Conservation (phyloP, 2,329 filamentous ascomycete genomes). For the Zymoseptoria brevis region DNA sequence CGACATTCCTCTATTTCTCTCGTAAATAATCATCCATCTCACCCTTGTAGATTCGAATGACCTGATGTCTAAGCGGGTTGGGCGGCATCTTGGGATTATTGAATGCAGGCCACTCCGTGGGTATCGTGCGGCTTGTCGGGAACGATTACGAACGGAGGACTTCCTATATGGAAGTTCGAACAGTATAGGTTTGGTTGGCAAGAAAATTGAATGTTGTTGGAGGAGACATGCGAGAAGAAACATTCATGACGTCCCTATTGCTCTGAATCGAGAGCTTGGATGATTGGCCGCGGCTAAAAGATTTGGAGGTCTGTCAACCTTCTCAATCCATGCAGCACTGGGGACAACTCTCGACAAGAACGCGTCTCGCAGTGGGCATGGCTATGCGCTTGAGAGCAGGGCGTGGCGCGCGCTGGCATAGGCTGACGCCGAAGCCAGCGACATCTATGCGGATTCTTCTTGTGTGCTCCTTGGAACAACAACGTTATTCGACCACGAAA, state of each 20-base stretch:
- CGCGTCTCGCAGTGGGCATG: neutral
- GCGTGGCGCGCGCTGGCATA: neutral
- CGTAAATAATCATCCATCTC: constrained; percentile 3
- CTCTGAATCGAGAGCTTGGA: neutral
- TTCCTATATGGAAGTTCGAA: neutral
- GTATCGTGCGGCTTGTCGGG: neutral
- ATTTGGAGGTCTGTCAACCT: neutral
- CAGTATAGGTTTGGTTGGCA: neutral
- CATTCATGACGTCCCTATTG: neutral
- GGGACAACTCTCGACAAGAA: neutral
- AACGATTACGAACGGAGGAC: neutral
- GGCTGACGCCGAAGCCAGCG: neutral
- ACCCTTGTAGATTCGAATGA: constrained; percentile 88
- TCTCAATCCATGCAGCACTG: neutral
- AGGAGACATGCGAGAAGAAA: neutral
- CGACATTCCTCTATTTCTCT: neutral
- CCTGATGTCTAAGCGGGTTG: constrained; percentile 58
- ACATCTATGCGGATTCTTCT: neutral
- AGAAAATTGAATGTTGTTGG: neutral
- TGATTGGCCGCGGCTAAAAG: neutral
- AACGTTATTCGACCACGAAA: constrained; percentile 5
- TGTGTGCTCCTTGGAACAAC: neutral
- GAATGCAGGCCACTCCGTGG: neutral
- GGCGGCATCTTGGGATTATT: constrained; percentile 8
- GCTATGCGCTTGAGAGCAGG: neutral